Base-by-base conservation (phyloP, 2,329 filamentous ascomycete genomes). In the Diplodia mutila region DNA sequence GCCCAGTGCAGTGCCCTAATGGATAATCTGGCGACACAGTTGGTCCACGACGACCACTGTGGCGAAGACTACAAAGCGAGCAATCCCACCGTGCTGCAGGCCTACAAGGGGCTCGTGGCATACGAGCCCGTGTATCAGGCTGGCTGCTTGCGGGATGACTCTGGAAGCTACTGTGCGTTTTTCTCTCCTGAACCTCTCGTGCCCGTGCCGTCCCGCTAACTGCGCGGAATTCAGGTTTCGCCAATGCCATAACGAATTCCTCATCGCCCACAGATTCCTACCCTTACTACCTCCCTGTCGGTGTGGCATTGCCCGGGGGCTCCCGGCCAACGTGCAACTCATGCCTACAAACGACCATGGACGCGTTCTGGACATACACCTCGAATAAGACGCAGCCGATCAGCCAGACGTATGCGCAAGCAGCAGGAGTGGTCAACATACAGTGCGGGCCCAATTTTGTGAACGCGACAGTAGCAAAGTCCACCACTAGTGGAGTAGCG, bases 271-370 rank as follows among this genome's bases (percentile, higher is more conserved):
- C 88, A 37, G 90, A 95, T 76, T 86, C 88, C 39, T 94, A 94
- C 75, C 85, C 95, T 42, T 99, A 97, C 81, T 94, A 91, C 74
- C 83, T 98, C 3, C 92, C 94, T 0, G 85, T 97, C 66, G 95
- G 95, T 68, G 85, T 89, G 49, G 79, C 84, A 0, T 81, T 97
- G 14, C 91, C 92, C 0, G 84, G 82, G 16, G 85, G 85, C 25
- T 87, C 89, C 29, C 83, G 84, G n/a, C 92, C 93, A 0, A 87
- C 81, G 0, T 99, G 95, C 81, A 89, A 87, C 72, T 81, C 81
- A 49, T 98, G 95, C 77, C 83, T 95, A 52, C 84, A 89, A 74
- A 84, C 91, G 69, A 94, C 91, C 4, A 97, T 98, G 93, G 84
- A 85, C 29, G 86, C 97, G 21, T 97, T 91, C 78, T 88, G 91